phyloP scores from a whole-genome alignment of 208 protist species.

The Crithidia expoeki region DNA sequence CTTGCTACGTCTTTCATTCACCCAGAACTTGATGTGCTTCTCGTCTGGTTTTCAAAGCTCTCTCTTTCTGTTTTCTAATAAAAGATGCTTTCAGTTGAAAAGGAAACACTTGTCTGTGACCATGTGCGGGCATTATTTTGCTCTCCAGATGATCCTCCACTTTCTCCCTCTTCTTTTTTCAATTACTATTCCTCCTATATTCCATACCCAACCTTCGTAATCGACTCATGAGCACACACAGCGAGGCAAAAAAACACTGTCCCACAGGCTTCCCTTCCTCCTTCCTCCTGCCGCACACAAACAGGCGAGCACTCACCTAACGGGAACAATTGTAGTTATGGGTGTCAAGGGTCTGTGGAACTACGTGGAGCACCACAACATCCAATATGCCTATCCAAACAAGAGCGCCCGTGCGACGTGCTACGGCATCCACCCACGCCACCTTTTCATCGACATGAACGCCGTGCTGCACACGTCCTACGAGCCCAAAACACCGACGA shows the following conservation, averaged over 20 bases:
- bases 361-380: slow-evolving; percentile 71
- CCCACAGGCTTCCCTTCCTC: background rate
- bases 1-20: too few species aligned
- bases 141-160: too few species aligned
- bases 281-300: background rate
- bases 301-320: background rate
- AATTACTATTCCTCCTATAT: too few species aligned
- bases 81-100: too few species aligned
- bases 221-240: too few species aligned
- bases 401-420: slow-evolving; percentile 20
- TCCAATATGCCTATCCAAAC: slow-evolving; percentile 38
- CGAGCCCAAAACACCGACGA: slow-evolving; percentile 26
- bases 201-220: too few species aligned
- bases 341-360: slow-evolving; percentile 79
- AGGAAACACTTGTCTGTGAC: too few species aligned
- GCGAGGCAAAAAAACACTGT: too few species aligned
- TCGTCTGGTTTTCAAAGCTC: too few species aligned
- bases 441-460: slow-evolving; percentile 91
- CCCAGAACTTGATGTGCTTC: too few species aligned
- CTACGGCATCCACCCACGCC: slow-evolving; percentile 46
- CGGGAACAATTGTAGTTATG: slow-evolving; percentile 38
- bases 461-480: slow-evolving; percentile 67
- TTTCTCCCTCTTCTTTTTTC: too few species aligned
- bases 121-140: too few species aligned
- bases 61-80: background rate